Evolutionary conservation across 805 yeast species (phyloP), one percentile per base, ranked within the genome.

Genomic region (Tetrapisispora pingtungensis): DNA sequence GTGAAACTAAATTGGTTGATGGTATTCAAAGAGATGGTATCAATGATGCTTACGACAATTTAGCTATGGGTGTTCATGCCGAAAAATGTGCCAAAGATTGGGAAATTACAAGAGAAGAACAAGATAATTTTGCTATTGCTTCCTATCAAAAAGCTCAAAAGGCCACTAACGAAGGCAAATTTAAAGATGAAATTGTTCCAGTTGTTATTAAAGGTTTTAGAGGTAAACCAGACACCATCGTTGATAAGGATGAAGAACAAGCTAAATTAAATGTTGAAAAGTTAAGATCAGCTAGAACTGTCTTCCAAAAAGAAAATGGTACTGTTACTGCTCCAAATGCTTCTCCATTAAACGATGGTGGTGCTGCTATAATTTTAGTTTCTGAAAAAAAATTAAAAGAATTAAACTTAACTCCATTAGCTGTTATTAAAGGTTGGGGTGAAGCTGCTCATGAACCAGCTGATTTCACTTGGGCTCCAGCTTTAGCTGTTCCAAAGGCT

Each of bases 321-420:
- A 85, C 97, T 34, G 90, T 93, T 49, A 90, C 98, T 33, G 97
- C 96, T 22, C 94, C 97, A 56, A 94, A 93, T 65, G 95, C 97
- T 26, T 87, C 97, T 26, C 87, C 94, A 60, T 74, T 93, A 59
- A 93, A 90, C 67, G 99, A 93, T 67, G 99, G 99, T 69, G 97
- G 87, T 64, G 96, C 97, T 45, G 97, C 97, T 41, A 78, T 93
- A 33, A 72, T 93, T 37, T 74, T 93, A 54, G 93, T 87, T 42
- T 84, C 95, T 47, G 97, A 78, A 62, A 70, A 70, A 50, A 88
- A 89, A 72, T 74, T 89, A 57, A 78, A 79, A 64, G 96, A 89
- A 74, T 77, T 88, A 56, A 82, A 83, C 38, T 71, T 93, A 61
- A 87, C 73, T 64, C 98, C 99, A 51, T 64, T 93, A 50, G 97